A percentile compares a stretch with the other conserved stretches of the same genome.
Conservation (phyloP, 2,329 filamentous ascomycete species). For the Gaeumannomyces tritici region DNA sequence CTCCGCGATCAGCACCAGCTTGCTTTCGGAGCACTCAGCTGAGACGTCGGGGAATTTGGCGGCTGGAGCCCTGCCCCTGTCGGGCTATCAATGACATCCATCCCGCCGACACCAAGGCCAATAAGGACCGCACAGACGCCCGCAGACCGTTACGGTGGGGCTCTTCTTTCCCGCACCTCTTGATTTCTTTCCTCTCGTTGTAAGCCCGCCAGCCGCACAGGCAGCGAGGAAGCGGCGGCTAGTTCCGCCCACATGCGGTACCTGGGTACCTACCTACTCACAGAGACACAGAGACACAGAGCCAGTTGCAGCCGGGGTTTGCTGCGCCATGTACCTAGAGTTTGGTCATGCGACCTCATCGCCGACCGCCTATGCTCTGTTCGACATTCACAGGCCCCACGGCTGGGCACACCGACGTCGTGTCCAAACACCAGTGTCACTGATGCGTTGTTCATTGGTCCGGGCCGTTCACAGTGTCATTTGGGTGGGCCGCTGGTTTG, state of each 20-base stretch:
- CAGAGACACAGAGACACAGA: not conserved
- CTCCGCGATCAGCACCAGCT: too few species aligned
- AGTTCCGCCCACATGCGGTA: too few species aligned
- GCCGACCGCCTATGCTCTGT: too few species aligned
- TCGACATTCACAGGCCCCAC: too few species aligned
- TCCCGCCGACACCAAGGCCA: too few species aligned
- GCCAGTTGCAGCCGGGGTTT: not conserved
- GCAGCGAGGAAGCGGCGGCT: not conserved
- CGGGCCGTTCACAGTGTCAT: not conserved
- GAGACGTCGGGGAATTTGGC: too few species aligned
- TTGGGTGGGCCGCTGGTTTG: not conserved
- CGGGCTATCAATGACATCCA: too few species aligned
- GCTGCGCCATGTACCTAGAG: not conserved
- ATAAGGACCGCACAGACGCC: too few species aligned
- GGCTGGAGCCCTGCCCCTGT: too few species aligned
- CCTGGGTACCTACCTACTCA: too few species aligned
- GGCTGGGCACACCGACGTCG: not conserved
- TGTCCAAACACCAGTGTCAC: not conserved
- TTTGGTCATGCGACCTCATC: not conserved
- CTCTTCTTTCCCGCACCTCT: not conserved
- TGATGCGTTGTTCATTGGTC: not conserved
- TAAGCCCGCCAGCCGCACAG: too few species aligned
- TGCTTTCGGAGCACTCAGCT: too few species aligned
- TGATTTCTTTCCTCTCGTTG: not conserved
- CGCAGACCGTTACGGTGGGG: not conserved